Evolutionary conservation across 768 basidiomycete species (phyloP), one percentile per base, ranked within the genome.

Genomic region (Rhodotorula toruloides): DNA sequence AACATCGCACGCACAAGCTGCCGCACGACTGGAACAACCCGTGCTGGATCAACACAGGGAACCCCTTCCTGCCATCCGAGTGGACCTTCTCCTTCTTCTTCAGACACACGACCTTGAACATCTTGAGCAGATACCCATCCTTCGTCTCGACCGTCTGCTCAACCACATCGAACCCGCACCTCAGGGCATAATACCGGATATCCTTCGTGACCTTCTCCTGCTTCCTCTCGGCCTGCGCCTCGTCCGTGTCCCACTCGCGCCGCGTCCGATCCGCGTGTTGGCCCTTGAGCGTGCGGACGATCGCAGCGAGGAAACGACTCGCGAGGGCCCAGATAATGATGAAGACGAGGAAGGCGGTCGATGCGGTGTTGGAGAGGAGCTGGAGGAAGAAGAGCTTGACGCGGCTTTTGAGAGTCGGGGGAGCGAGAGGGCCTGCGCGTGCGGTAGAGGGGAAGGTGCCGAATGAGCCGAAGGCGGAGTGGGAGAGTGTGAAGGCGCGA

Each of bases 1-100:
- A 3, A n/a, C n/a, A 52, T 12, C 21, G 21, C n/a, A 62, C 66
- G 36, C 46, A 67, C 66, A 82, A 82, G 40, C 76, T 77, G 29
- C 82, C 82, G 29, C 78, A 79, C 4, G 77, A 79, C 74, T 82
- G 82, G 73, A 82, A 82, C 8, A 82, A 75, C 16, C 82, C 81
- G 74, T 82, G 81, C 58, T 81, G 76, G 61, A 82, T 77, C 27
- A 82, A 73, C 27, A 82, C 78, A 1, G 81, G 81, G 74, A 78
- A 81, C 17, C 79, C 79, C 25, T 77, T 78, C 71, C 66, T 58
- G 8, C 70, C 69, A 44, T 74, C 70, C 19, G 61, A 32, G 31
- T 74, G 71, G 4, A 63, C 22, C 48, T 56, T 62, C 31, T 32
- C 55, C n/a, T 60, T 25, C 60, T 68, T 71, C 37, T 54, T 48